phyloP scores from a whole-genome alignment of 2,329 filamentous ascomycete species.

The Myrmaecium sp. region DNA sequence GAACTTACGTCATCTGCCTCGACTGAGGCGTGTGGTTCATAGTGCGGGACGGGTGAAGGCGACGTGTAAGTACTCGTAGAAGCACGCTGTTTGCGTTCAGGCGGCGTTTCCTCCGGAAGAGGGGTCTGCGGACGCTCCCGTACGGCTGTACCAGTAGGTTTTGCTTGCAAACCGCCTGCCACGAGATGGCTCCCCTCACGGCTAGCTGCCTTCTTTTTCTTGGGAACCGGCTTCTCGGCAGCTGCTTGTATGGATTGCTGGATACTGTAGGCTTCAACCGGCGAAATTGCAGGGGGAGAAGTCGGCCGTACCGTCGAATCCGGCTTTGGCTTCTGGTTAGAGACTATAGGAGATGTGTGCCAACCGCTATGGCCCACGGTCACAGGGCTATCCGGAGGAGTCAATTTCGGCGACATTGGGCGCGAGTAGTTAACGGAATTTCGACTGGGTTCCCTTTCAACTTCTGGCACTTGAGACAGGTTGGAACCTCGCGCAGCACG shows the following conservation, averaged over 20 bases:
- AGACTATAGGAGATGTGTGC: slow-evolving; percentile 20
- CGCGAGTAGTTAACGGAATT: slow-evolving; percentile 36
- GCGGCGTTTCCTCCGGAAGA: too few relatives aligned
- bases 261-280: slow-evolving; percentile 9
- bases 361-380: slow-evolving; percentile 15
- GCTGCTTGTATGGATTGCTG: slow-evolving; percentile 20
- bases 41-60: too few relatives aligned
- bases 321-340: slow-evolving; percentile 8
- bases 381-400: slow-evolving; percentile 6
- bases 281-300: slow-evolving; percentile 10
- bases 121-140: too few relatives aligned
- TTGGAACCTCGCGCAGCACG: slow-evolving; percentile 10
- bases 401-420: slow-evolving; percentile 30
- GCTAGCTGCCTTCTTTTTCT: slow-evolving; percentile 21
- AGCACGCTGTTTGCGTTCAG: too few relatives aligned
- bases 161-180: slow-evolving; percentile 34
- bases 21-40: too few relatives aligned
- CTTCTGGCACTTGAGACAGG: slow-evolving; percentile 25
- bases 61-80: too few relatives aligned
- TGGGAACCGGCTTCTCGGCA: slow-evolving; percentile 22
- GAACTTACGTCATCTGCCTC: too few relatives aligned
- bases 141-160: slow-evolving; percentile 33
- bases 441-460: slow-evolving; percentile 25
- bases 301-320: slow-evolving; percentile 12
- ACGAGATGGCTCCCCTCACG: slow-evolving; percentile 24